Evolutionary conservation across 2,329 filamentous ascomycete species (phyloP).

Genomic region (Alternaria alternata): DNA sequence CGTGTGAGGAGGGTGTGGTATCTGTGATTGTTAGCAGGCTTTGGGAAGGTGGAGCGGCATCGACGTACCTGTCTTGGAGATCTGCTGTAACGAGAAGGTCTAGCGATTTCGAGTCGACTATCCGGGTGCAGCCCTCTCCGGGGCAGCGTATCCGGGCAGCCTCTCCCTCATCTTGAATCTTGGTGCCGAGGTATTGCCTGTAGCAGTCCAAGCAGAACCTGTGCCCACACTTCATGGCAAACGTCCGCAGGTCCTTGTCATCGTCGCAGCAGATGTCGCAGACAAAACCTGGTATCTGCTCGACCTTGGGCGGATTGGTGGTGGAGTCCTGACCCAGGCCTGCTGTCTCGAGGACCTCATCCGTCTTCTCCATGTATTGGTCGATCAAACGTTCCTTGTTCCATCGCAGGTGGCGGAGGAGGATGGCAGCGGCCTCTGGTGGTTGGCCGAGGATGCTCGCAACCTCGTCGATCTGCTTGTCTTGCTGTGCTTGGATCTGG

Average conservation of each 20-base stretch:
- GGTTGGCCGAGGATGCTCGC: conserved; percentile 89
- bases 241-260: conserved; percentile 76
- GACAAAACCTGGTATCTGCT: conserved; percentile 76
- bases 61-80: conserved; percentile 62
- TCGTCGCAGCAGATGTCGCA: conserved; percentile 99
- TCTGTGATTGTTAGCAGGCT: conserved; percentile 53
- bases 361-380: conserved; percentile 90
- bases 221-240: conserved; percentile 94
- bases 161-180: conserved; percentile 95
- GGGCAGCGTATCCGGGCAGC: conserved; percentile 95
- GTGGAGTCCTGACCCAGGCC: conserved; percentile 70
- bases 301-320: conserved; percentile 68
- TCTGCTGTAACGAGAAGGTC: conserved; percentile 73
- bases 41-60: background rate
- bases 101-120: conserved; percentile 89
- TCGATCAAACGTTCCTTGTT: conserved; percentile 96
- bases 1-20: conserved; percentile 89
- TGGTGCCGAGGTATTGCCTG: conserved; percentile 86
- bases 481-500: conserved; percentile 86
- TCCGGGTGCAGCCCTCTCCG: conserved; percentile 82
- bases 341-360: conserved; percentile 81
- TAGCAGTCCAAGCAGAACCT: conserved; percentile 95
- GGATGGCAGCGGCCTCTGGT: conserved; percentile 87
- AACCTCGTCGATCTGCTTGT: conserved; percentile 86
- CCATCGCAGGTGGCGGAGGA: conserved; percentile 90